Conservation (phyloP, 495 filamentous ascomycete genomes). For the Haplographium delicatum region DNA sequence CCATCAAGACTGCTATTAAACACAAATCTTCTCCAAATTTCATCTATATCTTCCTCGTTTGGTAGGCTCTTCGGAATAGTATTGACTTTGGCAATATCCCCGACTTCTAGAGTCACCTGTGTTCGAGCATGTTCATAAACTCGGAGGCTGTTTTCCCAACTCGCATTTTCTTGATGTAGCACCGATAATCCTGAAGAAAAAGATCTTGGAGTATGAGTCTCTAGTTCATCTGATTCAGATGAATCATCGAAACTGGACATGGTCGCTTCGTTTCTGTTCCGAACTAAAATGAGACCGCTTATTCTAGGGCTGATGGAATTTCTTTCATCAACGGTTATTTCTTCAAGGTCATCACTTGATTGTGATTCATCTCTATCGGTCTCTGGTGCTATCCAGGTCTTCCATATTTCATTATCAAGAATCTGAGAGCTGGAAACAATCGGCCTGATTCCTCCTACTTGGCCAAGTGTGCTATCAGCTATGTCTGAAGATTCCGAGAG, state of each 20-base stretch:
- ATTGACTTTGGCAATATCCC: too few relatives aligned
- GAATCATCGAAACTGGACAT: too few relatives aligned
- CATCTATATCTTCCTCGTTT: constrained; percentile 11
- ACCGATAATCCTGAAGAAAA: too few relatives aligned
- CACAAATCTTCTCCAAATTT: constrained; percentile 23
- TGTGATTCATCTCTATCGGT: background rate
- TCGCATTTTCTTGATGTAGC: too few relatives aligned
- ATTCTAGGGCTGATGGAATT: constrained; percentile 20
- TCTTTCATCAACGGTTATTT: background rate
- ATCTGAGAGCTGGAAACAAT: constrained; percentile 16
- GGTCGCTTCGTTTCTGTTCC: too few relatives aligned
- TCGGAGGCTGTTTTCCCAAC: too few relatives aligned
- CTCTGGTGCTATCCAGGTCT: constrained; percentile 16
- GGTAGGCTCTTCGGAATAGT: background rate
- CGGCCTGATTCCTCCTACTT: constrained; percentile 13
- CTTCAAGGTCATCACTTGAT: background rate
- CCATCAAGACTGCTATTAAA: constrained; percentile 17
- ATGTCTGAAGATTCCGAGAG: constrained; percentile 6
- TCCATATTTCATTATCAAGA: constrained; percentile 24
- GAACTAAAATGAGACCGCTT: too few relatives aligned
- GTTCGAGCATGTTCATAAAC: too few relatives aligned
- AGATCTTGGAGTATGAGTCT: too few relatives aligned
- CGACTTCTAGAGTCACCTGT: too few relatives aligned
- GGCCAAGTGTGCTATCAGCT: constrained; percentile 15
- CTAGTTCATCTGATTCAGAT: too few relatives aligned